Conservation (phyloP, 768 basidiomycete species). For the Sporobolomyces pararoseus region DNA sequence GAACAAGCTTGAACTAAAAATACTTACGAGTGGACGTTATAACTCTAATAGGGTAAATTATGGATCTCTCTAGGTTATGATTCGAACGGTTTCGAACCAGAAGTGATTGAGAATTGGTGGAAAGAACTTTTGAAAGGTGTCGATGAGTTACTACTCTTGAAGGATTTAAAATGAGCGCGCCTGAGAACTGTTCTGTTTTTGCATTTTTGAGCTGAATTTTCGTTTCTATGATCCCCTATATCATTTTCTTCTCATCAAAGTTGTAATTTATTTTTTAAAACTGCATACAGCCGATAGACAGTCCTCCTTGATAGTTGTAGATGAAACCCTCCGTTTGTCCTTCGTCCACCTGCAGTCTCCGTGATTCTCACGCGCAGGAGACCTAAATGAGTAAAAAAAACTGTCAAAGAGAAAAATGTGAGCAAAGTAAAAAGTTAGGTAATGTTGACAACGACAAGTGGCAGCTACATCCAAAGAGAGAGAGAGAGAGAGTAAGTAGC, state of each 20-base stretch:
- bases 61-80: conserved; percentile 81
- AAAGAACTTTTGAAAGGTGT: conserved; percentile 57
- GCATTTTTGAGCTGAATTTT: not conserved
- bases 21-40: not conserved
- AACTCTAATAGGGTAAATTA: conserved; percentile 58
- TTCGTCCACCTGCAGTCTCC: no score
- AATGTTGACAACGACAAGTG: not conserved
- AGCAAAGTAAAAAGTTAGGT: no score
- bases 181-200: not conserved
- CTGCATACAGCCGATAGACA: no score
- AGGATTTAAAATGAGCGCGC: not conserved
- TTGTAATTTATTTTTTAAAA: no score
- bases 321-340: no score
- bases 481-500: not conserved
- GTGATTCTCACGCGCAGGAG: no score
- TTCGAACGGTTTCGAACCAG: conserved; percentile 66
- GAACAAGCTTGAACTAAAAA: not conserved
- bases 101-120: conserved; percentile 66
- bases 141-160: conserved; percentile 57
- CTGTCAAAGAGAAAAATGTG: no score
- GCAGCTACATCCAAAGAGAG: not conserved
- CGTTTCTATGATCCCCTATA: no score
- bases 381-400: no score
- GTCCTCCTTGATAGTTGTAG: no score
- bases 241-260: no score